Conservation (phyloP, 106 monocot genomes). For the Platanthera guangdongensis region DNA sequence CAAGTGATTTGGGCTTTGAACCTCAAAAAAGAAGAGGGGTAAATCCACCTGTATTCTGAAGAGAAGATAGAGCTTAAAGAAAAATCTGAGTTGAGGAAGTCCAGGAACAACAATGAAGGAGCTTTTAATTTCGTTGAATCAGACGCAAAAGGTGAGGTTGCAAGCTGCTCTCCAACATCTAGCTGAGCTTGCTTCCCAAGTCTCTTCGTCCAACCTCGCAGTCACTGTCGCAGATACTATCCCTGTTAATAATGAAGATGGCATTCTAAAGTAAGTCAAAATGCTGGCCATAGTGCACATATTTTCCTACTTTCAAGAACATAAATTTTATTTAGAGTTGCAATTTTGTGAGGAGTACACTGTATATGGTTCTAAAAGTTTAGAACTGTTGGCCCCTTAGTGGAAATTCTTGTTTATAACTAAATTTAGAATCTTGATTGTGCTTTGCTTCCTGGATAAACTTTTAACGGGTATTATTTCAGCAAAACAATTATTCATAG, state of each 20-base stretch:
- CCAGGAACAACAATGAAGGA: slow-evolving; percentile 32
- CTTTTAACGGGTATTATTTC: not conserved
- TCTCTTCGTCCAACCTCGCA: slow-evolving; percentile 23
- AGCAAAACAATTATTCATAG: not conserved
- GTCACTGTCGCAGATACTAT: slow-evolving; percentile 80
- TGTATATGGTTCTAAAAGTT: not conserved
- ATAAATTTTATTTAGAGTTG: not conserved
- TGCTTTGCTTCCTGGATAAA: not conserved
- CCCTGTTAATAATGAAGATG: slow-evolving; percentile 76
- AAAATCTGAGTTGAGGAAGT: not conserved
- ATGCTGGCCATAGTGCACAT: not conserved
- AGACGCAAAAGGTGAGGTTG: slow-evolving; percentile 74
- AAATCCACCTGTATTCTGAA: not conserved
- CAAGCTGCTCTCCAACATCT: slow-evolving; percentile 65
- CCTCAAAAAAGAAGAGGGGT: not conserved
- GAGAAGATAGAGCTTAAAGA: no score
- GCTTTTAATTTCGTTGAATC: slow-evolving; percentile 46
- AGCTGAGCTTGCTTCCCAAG: slow-evolving; percentile 26
- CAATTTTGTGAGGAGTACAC: not conserved
- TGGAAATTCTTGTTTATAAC: not conserved
- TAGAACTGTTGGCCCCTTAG: not conserved
- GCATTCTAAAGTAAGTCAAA: slow-evolving; percentile 73
- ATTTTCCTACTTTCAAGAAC: not conserved
- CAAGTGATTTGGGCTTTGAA: no score
- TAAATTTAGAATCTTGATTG: slow-evolving; percentile 2